Evolutionary conservation across 2,329 filamentous ascomycete species (phyloP), one percentile per base, ranked within the genome.

Genomic region (Pseudogymnoascus pannorum): DNA sequence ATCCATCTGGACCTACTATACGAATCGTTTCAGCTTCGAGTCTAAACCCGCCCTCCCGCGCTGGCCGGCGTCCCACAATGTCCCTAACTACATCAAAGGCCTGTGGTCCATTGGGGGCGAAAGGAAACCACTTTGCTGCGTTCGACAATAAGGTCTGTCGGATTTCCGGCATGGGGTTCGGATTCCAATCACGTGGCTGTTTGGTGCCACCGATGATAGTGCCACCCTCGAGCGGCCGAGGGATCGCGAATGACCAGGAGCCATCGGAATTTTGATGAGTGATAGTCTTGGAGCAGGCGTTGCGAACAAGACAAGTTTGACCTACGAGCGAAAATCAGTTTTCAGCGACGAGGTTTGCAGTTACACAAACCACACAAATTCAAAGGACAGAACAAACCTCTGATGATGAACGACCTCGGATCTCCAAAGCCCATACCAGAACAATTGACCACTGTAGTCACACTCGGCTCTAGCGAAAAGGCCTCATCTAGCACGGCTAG

Each of bases 201-300:
- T 87, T 87, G 8, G 85, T 88, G 0, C 86, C 86, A 4, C 86
- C 86, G 18, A 88, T 80, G 38, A 88, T 76, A 0, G 85, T 88
- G 2, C 86, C 86, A 2, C 85, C 85, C 33, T 81, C 76, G 24
- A 85, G 80, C 7, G 79, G 80, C 2, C 86, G 78, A 0, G 86
- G 84, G 5, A 88, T 82, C 51, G 79, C 79, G 64, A 88, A 87
- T 0, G 79, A 78, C 83, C 84, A 87, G 7, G 76, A 79, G 0
- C 86, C 86, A 68, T 88, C 84, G 0, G 77, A 76, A 67, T 84
- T 81, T 66, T 89, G 84, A 24, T 81, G 77, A 2, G 86, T 88
- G 18, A 88, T 75, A 0, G 72, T 79, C 59, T 73, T 73, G 2
- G 73, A 65, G 61, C 74, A 74, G 2, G 73, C 70, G 54, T 79